phyloP scores from a whole-genome alignment of 2,329 filamentous ascomycete genomes.

The Rhinocladiella similis region DNA sequence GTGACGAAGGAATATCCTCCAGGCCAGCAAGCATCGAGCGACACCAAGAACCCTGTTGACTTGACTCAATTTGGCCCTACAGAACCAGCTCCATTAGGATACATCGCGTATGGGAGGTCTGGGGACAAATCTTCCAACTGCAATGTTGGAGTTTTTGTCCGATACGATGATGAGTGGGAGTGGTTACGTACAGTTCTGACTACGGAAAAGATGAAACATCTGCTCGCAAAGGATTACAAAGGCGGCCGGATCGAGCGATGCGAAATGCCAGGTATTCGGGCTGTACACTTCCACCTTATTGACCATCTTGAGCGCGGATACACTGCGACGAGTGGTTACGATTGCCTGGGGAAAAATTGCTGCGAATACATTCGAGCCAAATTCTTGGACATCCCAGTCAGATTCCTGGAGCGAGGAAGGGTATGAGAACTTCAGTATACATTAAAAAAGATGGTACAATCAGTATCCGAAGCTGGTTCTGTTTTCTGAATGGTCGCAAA shows the following conservation, averaged over 20 bases:
- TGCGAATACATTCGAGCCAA: conserved; percentile 21
- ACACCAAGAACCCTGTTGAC: conserved; percentile 21
- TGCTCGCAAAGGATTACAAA: conserved; percentile 20
- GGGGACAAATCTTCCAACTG: conserved; percentile 48
- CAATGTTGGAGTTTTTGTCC: conserved; percentile 50
- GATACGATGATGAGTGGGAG: conserved; percentile 43
- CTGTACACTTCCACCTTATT: conserved; percentile 23
- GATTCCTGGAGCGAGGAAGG: conserved; percentile 7
- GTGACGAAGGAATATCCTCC: conserved; percentile 28
- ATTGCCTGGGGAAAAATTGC: conserved; percentile 18
- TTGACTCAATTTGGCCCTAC: conserved; percentile 31
- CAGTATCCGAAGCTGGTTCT: too few relatives aligned
- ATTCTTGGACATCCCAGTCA: conserved; percentile 17
- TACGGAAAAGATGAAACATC: conserved; percentile 9
- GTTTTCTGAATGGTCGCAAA: too few relatives aligned
- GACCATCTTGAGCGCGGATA: conserved; percentile 17
- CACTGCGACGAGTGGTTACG: conserved; percentile 6
- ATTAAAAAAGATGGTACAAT: too few relatives aligned
- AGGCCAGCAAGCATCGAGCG: conserved; percentile 18
- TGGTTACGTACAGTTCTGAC: conserved; percentile 38
- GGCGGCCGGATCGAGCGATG: conserved; percentile 14
- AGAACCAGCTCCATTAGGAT: conserved; percentile 35
- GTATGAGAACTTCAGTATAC: too few relatives aligned
- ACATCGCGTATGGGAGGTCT: conserved; percentile 38
- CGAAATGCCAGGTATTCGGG: conserved; percentile 16